Evolutionary conservation across 1,284 basidiomycete species (phyloP).

Genomic region (Mycosarcoma mackinlayi): DNA sequence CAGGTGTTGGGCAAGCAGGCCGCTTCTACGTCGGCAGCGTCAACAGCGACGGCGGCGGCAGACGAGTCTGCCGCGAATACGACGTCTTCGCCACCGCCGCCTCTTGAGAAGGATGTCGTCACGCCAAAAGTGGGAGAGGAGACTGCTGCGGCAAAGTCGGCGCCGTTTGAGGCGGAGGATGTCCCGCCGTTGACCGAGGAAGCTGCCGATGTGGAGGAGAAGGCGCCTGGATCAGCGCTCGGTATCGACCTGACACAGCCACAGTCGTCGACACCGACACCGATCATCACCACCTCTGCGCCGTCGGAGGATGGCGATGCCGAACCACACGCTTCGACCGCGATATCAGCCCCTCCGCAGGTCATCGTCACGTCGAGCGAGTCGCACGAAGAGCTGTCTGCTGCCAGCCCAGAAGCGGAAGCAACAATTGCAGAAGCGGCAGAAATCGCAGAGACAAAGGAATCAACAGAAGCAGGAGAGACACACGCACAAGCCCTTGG

Average conservation of each 20-base stretch:
- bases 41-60: slow-evolving; percentile 3
- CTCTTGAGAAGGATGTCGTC: slow-evolving; percentile 26
- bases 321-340: background rate
- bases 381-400: slow-evolving; percentile 11
- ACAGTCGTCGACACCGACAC: slow-evolving; percentile 4
- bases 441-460: background rate
- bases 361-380: slow-evolving; percentile 37
- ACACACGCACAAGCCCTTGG: background rate
- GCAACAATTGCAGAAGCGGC: background rate
- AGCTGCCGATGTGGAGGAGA: background rate
- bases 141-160: background rate
- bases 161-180: slow-evolving; percentile 15
- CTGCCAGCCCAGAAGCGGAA: background rate
- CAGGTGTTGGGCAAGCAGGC: slow-evolving; percentile 26
- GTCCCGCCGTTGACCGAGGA: slow-evolving; percentile 4
- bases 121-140: background rate
- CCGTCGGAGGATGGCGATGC: slow-evolving; percentile 32
- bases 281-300: slow-evolving; percentile 41
- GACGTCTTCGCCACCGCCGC: slow-evolving; percentile 22
- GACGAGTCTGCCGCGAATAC: background rate
- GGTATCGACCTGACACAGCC: slow-evolving; percentile 14
- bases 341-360: slow-evolving; percentile 22
- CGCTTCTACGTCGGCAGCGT: background rate
- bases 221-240: slow-evolving; percentile 27
- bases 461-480: background rate